Evolutionary conservation across 2,329 filamentous ascomycete species (phyloP).

Genomic region (Chaetomiaceae sp.): DNA sequence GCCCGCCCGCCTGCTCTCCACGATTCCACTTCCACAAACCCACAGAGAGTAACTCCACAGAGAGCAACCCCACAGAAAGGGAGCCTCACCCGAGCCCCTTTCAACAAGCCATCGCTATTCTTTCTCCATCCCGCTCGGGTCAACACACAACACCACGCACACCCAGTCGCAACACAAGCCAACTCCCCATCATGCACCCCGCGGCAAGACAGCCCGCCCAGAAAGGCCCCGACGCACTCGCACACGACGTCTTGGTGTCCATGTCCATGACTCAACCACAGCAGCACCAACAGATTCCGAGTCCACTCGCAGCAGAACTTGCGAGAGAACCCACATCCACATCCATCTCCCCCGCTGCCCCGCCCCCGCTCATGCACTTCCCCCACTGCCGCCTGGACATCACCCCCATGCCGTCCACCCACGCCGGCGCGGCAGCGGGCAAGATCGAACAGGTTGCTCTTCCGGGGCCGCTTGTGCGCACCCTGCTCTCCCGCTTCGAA

Average conservation of each 20-base stretch:
- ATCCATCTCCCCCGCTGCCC: neutral
- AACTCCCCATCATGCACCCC: neutral
- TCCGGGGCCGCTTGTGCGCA: conserved; percentile 17
- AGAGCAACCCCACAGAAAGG: too few relatives aligned
- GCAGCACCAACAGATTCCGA: neutral
- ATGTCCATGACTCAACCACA: neutral
- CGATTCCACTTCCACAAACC: too few relatives aligned
- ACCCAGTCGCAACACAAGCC: neutral
- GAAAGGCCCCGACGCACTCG: neutral
- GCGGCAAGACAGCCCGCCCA: neutral
- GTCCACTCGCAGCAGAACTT: neutral
- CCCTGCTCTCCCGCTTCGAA: conserved; percentile 16
- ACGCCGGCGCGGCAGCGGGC: neutral
- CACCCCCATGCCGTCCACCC: conserved; percentile 1
- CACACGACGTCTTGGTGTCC: neutral
- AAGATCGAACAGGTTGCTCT: conserved; percentile 21
- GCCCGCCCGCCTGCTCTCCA: too few relatives aligned
- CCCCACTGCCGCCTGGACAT: conserved; percentile 21
- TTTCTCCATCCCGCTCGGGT: neutral
- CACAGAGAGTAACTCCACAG: too few relatives aligned
- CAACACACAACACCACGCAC: neutral
- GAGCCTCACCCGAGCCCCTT: too few relatives aligned
- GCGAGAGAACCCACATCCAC: neutral
- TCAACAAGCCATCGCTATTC: neutral
- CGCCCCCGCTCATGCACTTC: conserved; percentile 19